Base-by-base conservation (phyloP, 1,139 yeast species). In the Fermentozyma sake region DNA sequence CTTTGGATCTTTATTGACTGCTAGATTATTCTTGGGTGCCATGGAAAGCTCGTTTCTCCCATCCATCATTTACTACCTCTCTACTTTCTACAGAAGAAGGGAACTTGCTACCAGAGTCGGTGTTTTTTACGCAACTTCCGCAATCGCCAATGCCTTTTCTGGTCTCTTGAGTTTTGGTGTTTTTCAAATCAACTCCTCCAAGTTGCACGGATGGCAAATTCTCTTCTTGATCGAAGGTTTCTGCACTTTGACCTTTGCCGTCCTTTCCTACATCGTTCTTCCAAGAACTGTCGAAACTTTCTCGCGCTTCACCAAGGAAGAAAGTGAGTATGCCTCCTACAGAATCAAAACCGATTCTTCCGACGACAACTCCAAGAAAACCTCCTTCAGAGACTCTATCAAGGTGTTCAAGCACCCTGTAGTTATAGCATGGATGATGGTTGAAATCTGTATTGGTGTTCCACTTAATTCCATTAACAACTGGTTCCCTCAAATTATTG, bases 401-500 rank as follows among this genome's bases (percentile, higher is more conserved):
- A 48, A 49, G 32, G 58, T 54, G 6, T 54, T 53, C 37, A 46
- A 46, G 29, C 50, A 50, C 26, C 59, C 60, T 2, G 48, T 52
- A 5, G 46, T 44, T 12, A 26, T 51, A 24, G 46, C 47, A 16
- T 54, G 59, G 58, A 41, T 54, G 45, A 43, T 66, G 18, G 58
- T 58, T 27, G 72, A 68, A 48, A 42, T 68, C 26, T 54, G 61
- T 26, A 53, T 67, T 26, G 74, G 73, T 34, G 74, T 68, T 18
- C 74, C 74, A 2, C 48, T 68, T 22, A 65, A 65, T 42, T 63
- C 72, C 10, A 60, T 68, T 35, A 63, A 65, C 37, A 64, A 62
- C 41, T 68, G 71, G 69, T 64, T 68, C 35, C 74, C 60, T 8
- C 58, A 52, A 35, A 54, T 54, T 28, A 48, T 54, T 22, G 46